A percentile compares a stretch with the other conserved stretches of the same genome.
phyloP scores from a whole-genome alignment of 306 rosid genomes.

The Corylus avellana region DNA sequence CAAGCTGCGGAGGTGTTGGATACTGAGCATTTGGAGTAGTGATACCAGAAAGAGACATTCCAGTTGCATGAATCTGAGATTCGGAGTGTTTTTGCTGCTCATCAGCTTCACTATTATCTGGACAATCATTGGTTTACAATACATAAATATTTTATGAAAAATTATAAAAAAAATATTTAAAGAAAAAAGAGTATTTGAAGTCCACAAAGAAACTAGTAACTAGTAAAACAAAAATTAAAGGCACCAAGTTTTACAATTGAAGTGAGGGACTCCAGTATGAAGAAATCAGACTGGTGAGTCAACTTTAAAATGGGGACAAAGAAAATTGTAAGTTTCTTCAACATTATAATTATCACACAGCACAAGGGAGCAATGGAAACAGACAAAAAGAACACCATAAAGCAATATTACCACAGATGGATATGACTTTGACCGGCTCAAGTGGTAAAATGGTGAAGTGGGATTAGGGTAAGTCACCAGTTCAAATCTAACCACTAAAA shows the following conservation, averaged over 20 bases:
- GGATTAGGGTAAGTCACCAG: background rate
- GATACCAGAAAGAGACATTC: slow-evolving; percentile 53
- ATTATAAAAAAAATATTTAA: slow-evolving; percentile 5
- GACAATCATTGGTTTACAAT: slow-evolving; percentile 31
- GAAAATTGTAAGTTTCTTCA: background rate
- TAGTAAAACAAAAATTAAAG: background rate
- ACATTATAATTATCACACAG: background rate
- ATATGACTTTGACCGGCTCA: background rate
- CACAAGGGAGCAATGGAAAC: background rate
- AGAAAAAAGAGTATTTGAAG: slow-evolving; percentile 13
- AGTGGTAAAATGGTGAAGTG: background rate
- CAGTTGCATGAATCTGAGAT: slow-evolving; percentile 53
- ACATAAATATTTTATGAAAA: slow-evolving; percentile 17
- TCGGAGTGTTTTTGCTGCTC: slow-evolving; percentile 62
- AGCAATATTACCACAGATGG: background rate
- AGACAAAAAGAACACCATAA: background rate
- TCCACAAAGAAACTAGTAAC: background rate
- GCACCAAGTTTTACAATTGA: background rate
- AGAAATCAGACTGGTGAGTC: background rate
- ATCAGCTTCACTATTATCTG: slow-evolving; percentile 69
- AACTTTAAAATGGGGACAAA: background rate
- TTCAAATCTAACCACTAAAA: background rate
- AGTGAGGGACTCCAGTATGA: background rate
- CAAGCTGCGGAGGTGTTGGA: slow-evolving; percentile 66
- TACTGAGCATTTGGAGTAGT: slow-evolving; percentile 59